Evolutionary conservation across 208 protist genomes (phyloP).

Genomic region (Trypanosoma platydactyli): DNA sequence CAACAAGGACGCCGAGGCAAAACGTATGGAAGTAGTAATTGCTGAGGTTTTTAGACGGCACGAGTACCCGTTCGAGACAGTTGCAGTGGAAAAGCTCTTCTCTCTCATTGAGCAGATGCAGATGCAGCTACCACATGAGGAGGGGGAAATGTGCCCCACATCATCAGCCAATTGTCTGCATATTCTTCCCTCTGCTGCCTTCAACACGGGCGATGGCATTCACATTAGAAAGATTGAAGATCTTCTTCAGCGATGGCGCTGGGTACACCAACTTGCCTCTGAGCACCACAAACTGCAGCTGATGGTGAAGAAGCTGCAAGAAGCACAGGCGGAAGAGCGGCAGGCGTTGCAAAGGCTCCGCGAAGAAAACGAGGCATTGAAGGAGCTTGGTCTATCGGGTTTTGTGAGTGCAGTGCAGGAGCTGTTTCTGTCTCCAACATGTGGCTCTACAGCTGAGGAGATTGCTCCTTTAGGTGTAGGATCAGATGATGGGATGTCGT

Average conservation of each 20-base stretch:
- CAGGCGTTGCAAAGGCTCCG: neutral
- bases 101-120: neutral
- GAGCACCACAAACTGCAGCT: neutral
- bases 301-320: neutral
- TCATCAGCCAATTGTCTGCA: too few relatives aligned
- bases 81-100: neutral
- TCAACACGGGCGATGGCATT: neutral
- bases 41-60: constrained; percentile 2
- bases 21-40: neutral
- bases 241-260: neutral
- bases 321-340: neutral
- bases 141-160: neutral
- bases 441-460: too few relatives aligned
- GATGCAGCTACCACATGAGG: neutral
- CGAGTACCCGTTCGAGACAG: neutral
- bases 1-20: neutral
- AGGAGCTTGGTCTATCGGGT: neutral
- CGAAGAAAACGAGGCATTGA: neutral
- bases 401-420: neutral
- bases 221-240: neutral
- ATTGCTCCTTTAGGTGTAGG: too few relatives aligned
- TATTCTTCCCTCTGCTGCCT: too few relatives aligned
- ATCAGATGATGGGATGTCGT: neutral
- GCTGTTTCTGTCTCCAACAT: neutral
- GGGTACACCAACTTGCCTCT: neutral